phyloP scores from a whole-genome alignment of 768 basidiomycete species.

The Kwoniella bestiolae region DNA sequence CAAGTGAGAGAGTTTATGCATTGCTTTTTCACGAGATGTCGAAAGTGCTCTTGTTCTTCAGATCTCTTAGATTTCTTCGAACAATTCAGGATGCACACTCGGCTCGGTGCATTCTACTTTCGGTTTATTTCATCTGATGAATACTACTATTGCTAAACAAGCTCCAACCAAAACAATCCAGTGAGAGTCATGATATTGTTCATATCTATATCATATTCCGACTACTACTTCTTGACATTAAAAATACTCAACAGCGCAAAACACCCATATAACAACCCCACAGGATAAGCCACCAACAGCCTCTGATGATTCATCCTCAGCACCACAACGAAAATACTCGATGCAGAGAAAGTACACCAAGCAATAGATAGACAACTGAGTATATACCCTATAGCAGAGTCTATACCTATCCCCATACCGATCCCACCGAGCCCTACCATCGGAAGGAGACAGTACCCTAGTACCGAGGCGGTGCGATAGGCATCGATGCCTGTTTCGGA shows the following conservation, averaged over 20 bases:
- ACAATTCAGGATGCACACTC: too few relatives aligned
- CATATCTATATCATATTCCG: neutral
- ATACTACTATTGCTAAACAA: too few relatives aligned
- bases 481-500: conserved; percentile 92
- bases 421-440: conserved; percentile 93
- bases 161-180: too few relatives aligned
- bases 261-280: conserved; percentile 90
- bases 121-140: too few relatives aligned
- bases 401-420: conserved; percentile 81
- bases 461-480: conserved; percentile 84
- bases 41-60: too few relatives aligned
- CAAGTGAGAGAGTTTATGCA: too few relatives aligned
- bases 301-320: conserved; percentile 94
- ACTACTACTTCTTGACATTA: conserved; percentile 60
- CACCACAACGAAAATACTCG: conserved; percentile 92
- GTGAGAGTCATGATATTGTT: too few relatives aligned
- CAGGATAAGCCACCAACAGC: conserved; percentile 92
- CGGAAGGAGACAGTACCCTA: conserved; percentile 94
- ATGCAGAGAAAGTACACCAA: conserved; percentile 97
- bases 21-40: too few relatives aligned
- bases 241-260: conserved; percentile 93
- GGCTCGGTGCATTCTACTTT: too few relatives aligned
- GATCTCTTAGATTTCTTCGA: too few relatives aligned
- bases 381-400: conserved; percentile 83
- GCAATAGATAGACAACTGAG: conserved; percentile 79